Percentiles rank a stretch among this genome's conserved stretches.
phyloP scores from a whole-genome alignment of 108 stramenopile species.

The Nitzschia sp. region DNA sequence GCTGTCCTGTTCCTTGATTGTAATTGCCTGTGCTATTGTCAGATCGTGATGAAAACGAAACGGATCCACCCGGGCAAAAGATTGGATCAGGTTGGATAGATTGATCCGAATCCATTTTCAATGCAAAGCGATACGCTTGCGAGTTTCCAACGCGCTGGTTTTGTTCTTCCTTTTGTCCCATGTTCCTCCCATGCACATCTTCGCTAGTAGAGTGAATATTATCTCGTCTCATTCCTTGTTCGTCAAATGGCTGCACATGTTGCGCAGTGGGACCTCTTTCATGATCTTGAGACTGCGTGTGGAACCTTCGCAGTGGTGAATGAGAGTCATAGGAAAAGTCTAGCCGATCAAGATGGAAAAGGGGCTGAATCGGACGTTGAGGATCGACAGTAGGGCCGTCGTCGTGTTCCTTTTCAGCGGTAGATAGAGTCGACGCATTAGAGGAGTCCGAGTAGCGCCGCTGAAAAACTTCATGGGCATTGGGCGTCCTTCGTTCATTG shows the following conservation, averaged over 20 bases:
- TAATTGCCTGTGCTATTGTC: not conserved
- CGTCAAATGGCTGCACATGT: too few species aligned
- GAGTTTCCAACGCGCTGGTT: not conserved
- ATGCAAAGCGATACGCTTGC: not conserved
- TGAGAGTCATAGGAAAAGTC: conserved; percentile 14
- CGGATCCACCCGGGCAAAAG: not conserved
- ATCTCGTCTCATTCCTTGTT: too few species aligned
- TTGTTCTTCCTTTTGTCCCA: not conserved
- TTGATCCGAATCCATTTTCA: not conserved
- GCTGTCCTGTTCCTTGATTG: too few species aligned
- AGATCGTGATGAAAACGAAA: not conserved
- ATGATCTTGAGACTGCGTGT: not conserved
- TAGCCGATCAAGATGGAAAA: conserved; percentile 36
- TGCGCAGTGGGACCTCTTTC: not conserved
- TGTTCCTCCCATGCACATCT: too few species aligned
- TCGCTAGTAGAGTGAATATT: too few species aligned
- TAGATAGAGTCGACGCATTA: conserved; percentile 2
- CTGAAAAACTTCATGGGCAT: conserved; percentile 33
- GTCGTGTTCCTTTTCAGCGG: not conserved
- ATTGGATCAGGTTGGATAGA: not conserved
- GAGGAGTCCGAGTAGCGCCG: not conserved
- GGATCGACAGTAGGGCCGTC: not conserved
- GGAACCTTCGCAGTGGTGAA: conserved; percentile 6
- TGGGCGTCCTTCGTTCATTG: conserved; percentile 17
- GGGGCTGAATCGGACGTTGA: conserved; percentile 23